A percentile compares a stretch with the other conserved stretches of the same genome.
Conservation (phyloP, 345 rosid genomes). For the Aethionema arabicum region DNA sequence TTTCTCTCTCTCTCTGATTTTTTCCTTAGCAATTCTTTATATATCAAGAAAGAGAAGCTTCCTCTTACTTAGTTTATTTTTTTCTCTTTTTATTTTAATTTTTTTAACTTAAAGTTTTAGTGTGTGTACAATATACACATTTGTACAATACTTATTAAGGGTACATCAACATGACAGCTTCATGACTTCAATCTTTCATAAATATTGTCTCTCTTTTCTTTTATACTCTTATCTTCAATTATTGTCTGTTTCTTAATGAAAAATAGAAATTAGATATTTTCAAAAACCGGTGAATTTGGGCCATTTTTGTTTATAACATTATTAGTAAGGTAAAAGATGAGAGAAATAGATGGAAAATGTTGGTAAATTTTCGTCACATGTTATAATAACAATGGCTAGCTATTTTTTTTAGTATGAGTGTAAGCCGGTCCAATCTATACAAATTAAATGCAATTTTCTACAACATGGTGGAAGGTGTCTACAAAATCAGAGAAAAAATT, state of each 20-base stretch:
- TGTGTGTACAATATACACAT: slow-evolving; percentile 25
- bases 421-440: too few species aligned
- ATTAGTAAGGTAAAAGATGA: too few species aligned
- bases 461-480: too few species aligned
- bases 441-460: too few species aligned
- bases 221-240: neutral
- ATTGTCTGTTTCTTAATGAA: too few species aligned
- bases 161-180: slow-evolving; percentile 38
- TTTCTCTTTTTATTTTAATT: neutral
- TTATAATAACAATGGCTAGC: too few species aligned
- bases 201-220: slow-evolving; percentile 24
- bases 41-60: neutral
- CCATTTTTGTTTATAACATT: slow-evolving; percentile 8
- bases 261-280: too few species aligned
- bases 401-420: too few species aligned
- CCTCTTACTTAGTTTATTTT: neutral
- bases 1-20: slow-evolving; percentile 16
- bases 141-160: slow-evolving; percentile 28
- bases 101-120: slow-evolving; percentile 6
- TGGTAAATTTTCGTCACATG: too few species aligned
- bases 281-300: neutral
- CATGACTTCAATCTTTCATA: slow-evolving; percentile 24
- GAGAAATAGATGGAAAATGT: too few species aligned
- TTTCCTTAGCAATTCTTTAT: slow-evolving; percentile 4
- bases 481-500: too few species aligned